Evolutionary conservation across 2,329 filamentous ascomycete species (phyloP), one percentile per base, ranked within the genome.

Genomic region (Ramichloridium luteum): DNA sequence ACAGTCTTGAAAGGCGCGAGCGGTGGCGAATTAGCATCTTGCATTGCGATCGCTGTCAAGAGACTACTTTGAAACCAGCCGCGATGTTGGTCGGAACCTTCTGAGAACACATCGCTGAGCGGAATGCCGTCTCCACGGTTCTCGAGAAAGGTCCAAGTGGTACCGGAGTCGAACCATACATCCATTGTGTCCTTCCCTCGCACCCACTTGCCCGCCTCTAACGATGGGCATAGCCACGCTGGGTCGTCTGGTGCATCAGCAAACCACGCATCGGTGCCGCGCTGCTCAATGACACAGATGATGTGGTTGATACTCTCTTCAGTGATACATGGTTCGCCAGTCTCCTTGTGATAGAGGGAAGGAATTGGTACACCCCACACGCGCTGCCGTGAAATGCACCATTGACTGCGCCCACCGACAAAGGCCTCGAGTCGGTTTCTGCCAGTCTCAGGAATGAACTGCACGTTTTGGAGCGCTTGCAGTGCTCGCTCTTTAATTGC

Each of bases 41-140:
- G 68, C 3, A 70, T 67, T 0, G 86, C 81, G 16, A 93, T 71
- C 30, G 83, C 76, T 0, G 90, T 96, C 34, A 98, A 68, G 8
- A 98, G 68, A 40, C 85, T 93, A 5, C 90, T 96, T 57, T 98
- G 90, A 54, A 98, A 98, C 90, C 90, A 98, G 16, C 90, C 90
- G 23, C 90, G 79, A 57, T 98, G 90, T 55, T 98, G 90, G 55
- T 98, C 90, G 3, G 80, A 82, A 17, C 90, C 90, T 60, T 98
- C 90, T 3, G 96, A 70, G 52, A 93, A 96, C 14, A 96, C 70
- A 53, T 98, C 85, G 1, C 84, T 84, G 14, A 64, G 39, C 54
- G 76, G 43, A 33, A 52, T 41, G 16, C 55, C 50, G 37, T 39
- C 18, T 37, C 47, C 17, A 45, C 52, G 6, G 45, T 50, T 15